Conservation (phyloP, 129 eudicot genomes). For the Saussurea involucrata region DNA sequence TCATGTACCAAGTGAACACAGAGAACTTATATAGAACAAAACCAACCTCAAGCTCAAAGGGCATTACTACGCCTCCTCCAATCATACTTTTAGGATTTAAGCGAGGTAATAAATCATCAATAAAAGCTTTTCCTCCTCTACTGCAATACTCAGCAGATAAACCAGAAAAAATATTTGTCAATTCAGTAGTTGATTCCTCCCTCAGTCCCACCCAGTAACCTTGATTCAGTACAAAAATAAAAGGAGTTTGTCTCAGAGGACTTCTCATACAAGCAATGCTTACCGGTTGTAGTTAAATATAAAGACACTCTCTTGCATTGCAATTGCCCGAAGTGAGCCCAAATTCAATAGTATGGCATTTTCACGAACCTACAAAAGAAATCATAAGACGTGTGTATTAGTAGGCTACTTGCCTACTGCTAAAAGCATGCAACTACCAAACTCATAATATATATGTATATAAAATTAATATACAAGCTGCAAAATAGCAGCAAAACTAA, state of each 20-base stretch:
- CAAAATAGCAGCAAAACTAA: not conserved
- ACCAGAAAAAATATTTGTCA: not conserved
- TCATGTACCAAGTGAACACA: not conserved
- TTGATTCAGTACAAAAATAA: not conserved
- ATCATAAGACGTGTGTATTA: constrained; percentile 7
- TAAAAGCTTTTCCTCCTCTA: constrained; percentile 93
- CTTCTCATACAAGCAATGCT: not conserved
- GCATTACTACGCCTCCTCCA: constrained; percentile 85
- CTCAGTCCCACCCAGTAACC: not conserved
- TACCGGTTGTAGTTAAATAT: constrained; percentile 94
- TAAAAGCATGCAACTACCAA: not conserved
- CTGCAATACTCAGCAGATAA: constrained; percentile 40
- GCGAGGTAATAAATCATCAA: constrained; percentile 86
- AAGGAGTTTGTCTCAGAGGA: not conserved
- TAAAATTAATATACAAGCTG: not conserved
- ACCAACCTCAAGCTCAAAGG: constrained; percentile 96
- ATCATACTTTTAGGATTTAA: constrained; percentile 68
- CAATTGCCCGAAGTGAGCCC: constrained; percentile 91
- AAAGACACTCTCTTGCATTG: constrained; percentile 86
- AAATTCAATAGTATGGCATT: constrained; percentile 86
- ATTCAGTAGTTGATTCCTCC: not conserved
- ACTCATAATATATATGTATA: not conserved
- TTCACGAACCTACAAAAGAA: constrained; percentile 71
- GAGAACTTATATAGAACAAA: not conserved
- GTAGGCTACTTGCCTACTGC: not conserved